Base-by-base conservation (phyloP, 192 early-diverging fungal species). In the Chytriomyces sp. region DNA sequence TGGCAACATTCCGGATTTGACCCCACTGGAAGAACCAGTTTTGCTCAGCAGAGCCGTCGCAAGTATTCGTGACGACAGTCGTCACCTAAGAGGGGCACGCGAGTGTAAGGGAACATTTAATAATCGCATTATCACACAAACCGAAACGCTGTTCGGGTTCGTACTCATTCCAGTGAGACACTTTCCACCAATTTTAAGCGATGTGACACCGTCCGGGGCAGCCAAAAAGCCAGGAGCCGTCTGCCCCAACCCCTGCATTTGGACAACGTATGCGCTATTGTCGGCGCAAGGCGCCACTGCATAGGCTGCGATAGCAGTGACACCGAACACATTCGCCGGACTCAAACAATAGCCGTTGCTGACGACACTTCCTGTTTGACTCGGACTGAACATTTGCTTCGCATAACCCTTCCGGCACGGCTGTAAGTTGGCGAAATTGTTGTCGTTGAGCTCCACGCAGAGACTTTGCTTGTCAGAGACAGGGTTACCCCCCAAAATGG, bases 1-100 rank as follows among this genome's bases (percentile, higher is more conserved):
- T 73, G 25, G 36, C 49, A 37, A 73, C 72, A 34, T 73, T 73
- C 12, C 52, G 39, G 32, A 73, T 73, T 38, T 64, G 59, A 22
- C 72, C 72, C n/a, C n/a, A 73, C 37, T 40, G 49, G 52, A 28
- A 53, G 32, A 64, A 64, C 72, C 72, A 73, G 28, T 73, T 62
- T 38, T 73, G 72, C 39, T 58, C 52, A 39, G 68, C 32, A 12
- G 32, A 14, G 26, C 55, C 55, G 39, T 70, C 54, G 68, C 68
- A 70, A 31, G 4, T 39, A 28, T 28, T n/a, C 31, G 31, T 39
- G 0, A 32, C 33, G 55, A 70, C 55, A 19, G 28, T 34, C 17
- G n/a, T 33, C 14, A 26, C 28, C 56, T 58, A 49, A 2, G 44
- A 49, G 22, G 14, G 3, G 14, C 17, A 49, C 17, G 1, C 14